Conservation (phyloP, 202 grass and related monocot genomes). For the Brachypodium distachyon region DNA sequence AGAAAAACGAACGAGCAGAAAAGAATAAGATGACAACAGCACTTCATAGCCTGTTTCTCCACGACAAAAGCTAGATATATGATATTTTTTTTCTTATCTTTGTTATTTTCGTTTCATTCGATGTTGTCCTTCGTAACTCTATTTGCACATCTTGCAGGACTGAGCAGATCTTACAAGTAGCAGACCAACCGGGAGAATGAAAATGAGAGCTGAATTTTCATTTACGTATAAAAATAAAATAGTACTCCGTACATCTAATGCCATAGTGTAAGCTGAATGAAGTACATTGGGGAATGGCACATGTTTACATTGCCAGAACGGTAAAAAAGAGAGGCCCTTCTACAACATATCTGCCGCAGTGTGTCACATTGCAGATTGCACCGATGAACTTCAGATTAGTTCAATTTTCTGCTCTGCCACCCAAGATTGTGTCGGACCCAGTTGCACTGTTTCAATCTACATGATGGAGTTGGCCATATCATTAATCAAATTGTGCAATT, state of each 20-base stretch:
- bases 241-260: neutral
- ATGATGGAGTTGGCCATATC: conserved; percentile 1
- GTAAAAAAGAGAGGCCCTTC: neutral
- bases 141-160: neutral
- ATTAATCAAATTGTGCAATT: conserved; percentile 18
- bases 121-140: neutral
- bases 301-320: conserved; percentile 7
- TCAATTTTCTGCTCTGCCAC: conserved; percentile 60
- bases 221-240: conserved; percentile 9
- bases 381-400: conserved; percentile 28
- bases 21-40: neutral
- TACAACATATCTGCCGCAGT: neutral
- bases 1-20: neutral
- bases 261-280: neutral
- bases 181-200: neutral
- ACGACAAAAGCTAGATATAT: neutral
- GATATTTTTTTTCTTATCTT: neutral
- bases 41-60: neutral
- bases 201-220: neutral
- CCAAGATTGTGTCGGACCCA: conserved; percentile 69
- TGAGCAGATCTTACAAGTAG: neutral
- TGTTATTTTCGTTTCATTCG: too few species aligned
- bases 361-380: neutral
- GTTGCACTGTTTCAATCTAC: conserved; percentile 54
- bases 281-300: neutral